Base-by-base conservation (phyloP, 177 flowering plant genomes). In the Vitis hybrid region DNA sequence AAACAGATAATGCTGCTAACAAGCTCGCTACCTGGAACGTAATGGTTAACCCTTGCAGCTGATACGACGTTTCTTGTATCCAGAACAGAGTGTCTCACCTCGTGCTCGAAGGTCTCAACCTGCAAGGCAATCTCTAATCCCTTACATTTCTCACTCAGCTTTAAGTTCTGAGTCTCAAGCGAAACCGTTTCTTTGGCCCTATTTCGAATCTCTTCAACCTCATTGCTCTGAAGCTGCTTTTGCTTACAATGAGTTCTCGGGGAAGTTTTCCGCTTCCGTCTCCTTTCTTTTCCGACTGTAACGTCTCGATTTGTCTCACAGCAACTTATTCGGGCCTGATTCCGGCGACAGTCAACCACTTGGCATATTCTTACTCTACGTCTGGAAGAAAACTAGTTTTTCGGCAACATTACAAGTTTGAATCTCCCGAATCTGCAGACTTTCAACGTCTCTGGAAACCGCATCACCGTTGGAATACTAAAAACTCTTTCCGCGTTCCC, bases 301-400 rank as follows among this genome's bases (percentile, higher is more conserved):
- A 81, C 87, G 93, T 15, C 86, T 93, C 63, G 97, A 91, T 78
- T 87, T 93, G 67, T 89, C 97, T 8, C 65, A 70, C 74, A 92
- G 91, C 74, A 74, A 76, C 68, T 64, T 91, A 17, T 23, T 77
- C 90, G 64, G 96, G 94, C 11, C 60, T 64, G 72, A 76, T 91
- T 69, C 92, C 96, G 61, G 56, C 58, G 6, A 49, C 60, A 2
- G 56, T 88, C 13, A 84, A 81, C 83, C 26, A 23, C 26, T 23
- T 23, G 26, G 26, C 26, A 23, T 23, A 23, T 23, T 23, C 2
- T 23, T 23, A 23, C 26, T 23, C 26, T 23, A 2, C 0, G 26
- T 23, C 0, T 23, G 2, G 26, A 23, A 23, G 26, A 23, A 23
- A 23, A 23, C 2, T 23, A 0, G 2, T 23, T 23, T 23, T 23